A percentile compares a stretch with the other conserved stretches of the same genome.
phyloP scores from a whole-genome alignment of 2,329 filamentous ascomycete genomes.

The Verticillium alfalfae region DNA sequence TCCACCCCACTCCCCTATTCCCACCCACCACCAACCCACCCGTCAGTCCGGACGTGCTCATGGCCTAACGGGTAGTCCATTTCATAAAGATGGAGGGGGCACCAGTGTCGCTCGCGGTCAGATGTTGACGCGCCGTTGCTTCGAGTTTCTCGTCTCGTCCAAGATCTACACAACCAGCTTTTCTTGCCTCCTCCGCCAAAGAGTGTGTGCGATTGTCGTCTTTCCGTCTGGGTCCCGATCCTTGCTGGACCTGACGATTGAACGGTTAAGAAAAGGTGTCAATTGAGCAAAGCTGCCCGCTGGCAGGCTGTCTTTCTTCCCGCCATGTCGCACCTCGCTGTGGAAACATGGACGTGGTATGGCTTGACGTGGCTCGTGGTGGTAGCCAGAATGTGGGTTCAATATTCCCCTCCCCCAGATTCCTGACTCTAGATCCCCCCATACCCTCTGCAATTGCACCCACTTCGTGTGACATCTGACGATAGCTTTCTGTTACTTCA shows the following conservation, averaged over 20 bases:
- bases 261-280: not conserved
- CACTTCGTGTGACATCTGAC: not conserved
- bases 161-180: not conserved
- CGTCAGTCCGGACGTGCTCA: not conserved
- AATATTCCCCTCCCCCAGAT: not conserved
- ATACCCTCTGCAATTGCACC: not conserved
- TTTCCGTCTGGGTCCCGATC: not conserved
- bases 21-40: not conserved
- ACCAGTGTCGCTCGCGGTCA: not conserved
- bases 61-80: not conserved
- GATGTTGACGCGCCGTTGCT: not conserved
- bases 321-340: conserved; percentile 22
- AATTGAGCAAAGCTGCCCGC: not conserved
- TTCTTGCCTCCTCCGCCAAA: not conserved
- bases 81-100: not conserved
- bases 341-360: conserved; percentile 41
- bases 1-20: not conserved
- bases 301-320: not conserved
- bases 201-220: not conserved
- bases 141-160: not conserved
- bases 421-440: not conserved
- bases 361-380: conserved; percentile 31
- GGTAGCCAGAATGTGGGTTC: conserved; percentile 30
- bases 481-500: not conserved
- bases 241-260: not conserved